Conservation (phyloP, 805 yeast genomes). For the Suhomyces vadensis region DNA sequence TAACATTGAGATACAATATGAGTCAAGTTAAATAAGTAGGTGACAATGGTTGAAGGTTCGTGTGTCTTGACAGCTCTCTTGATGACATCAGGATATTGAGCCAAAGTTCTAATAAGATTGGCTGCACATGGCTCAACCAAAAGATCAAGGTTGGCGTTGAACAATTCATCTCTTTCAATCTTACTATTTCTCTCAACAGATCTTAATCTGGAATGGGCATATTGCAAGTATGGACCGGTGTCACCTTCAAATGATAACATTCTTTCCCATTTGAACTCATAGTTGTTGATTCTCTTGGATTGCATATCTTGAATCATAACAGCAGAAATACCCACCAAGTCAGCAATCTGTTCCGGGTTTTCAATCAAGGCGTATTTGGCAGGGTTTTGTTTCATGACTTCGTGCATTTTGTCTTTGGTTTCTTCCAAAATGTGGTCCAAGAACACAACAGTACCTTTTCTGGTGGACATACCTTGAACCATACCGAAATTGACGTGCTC, state of each 20-base stretch:
- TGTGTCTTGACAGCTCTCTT: slow-evolving; percentile 78
- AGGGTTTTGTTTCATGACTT: slow-evolving; percentile 91
- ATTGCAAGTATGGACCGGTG: slow-evolving; percentile 98
- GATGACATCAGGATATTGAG: slow-evolving; percentile 89
- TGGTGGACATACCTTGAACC: slow-evolving; percentile 98
- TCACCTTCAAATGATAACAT: slow-evolving; percentile 99
- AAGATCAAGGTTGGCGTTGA: slow-evolving; percentile 56
- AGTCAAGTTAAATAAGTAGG: slow-evolving; percentile 87
- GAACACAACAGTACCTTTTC: slow-evolving; percentile 98
- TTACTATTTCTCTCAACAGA: slow-evolving; percentile 87
- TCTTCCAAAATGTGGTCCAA: slow-evolving; percentile 90
- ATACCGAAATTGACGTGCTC: slow-evolving; percentile 92
- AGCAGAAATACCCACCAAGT: slow-evolving; percentile 92
- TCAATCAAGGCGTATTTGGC: slow-evolving; percentile 89
- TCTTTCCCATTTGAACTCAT: slow-evolving; percentile 96
- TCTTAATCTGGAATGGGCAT: slow-evolving; percentile 95
- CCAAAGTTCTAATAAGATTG: slow-evolving; percentile 70
- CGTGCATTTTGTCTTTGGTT: slow-evolving; percentile 91
- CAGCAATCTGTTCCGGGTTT: slow-evolving; percentile 93
- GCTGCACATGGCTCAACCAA: slow-evolving; percentile 72
- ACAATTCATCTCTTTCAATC: slow-evolving; percentile 40
- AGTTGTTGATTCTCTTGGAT: slow-evolving; percentile 93
- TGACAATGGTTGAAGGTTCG: slow-evolving; percentile 93
- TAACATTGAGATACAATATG: slow-evolving; percentile 96
- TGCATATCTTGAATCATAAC: slow-evolving; percentile 99